These are phyloP conservation scores for Tilletia indica DNA, from an alignment of 1,284 basidiomycete species.

Conservation along the genomic window DNA sequence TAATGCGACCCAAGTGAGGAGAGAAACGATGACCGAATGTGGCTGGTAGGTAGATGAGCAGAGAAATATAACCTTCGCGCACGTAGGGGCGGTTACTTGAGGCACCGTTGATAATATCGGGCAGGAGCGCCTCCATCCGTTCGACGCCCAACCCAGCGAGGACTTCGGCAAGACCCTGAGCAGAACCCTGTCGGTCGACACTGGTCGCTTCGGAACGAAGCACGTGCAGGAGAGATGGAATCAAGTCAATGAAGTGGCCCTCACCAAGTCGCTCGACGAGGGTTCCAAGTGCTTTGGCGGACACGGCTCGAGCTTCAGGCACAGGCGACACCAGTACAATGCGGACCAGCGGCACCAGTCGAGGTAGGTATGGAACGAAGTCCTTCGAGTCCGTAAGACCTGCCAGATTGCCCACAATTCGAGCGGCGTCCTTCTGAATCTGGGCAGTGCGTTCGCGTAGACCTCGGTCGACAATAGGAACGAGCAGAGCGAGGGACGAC, in stretches of 20 bases:
- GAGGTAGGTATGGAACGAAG: constrained; percentile 88
- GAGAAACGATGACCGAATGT: constrained; percentile 96
- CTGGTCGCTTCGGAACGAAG: constrained; percentile 91
- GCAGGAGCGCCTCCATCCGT: constrained; percentile 86
- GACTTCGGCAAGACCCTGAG: constrained; percentile 95
- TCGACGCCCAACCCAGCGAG: constrained; percentile 95
- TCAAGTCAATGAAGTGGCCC: constrained; percentile 89
- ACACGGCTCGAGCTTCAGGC: constrained; percentile 92
- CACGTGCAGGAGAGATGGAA: constrained; percentile 82
- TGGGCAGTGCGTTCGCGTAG: constrained; percentile 87
- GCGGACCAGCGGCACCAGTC: constrained; percentile 86
- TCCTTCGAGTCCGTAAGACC: constrained; percentile 90
- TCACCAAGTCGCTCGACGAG: constrained; percentile 95
- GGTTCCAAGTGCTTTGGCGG: constrained; percentile 94
- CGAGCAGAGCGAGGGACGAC: constrained; percentile 90
- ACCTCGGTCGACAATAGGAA: constrained; percentile 93
- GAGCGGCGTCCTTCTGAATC: constrained; percentile 90
- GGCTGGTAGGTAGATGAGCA: constrained; percentile 91
- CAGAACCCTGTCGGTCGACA: constrained; percentile 94
- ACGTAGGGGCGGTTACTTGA: constrained; percentile 86
- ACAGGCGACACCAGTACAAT: constrained; percentile 84
- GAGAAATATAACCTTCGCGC: constrained; percentile 95
- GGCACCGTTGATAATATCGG: constrained; percentile 88
- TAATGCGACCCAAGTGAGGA: constrained; percentile 90
- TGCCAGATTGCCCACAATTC: constrained; percentile 92